Conservation (phyloP, 2,329 filamentous ascomycete genomes). For the Diaporthe longicolla region DNA sequence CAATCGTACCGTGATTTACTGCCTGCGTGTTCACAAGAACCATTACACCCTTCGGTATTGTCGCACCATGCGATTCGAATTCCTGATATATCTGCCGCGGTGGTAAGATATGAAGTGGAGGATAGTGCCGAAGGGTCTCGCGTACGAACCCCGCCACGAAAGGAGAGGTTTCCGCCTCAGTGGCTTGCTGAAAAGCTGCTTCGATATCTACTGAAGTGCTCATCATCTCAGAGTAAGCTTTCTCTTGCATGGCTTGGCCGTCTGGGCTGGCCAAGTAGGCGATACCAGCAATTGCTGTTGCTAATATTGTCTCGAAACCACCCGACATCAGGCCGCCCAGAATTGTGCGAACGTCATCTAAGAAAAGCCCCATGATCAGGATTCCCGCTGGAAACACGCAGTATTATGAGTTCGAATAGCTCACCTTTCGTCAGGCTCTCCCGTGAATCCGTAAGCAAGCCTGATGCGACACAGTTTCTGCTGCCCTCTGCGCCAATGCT, state of each 20-base stretch:
- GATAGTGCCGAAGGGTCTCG: constrained; percentile 44
- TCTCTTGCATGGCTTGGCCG: constrained; percentile 43
- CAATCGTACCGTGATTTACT: constrained; percentile 12
- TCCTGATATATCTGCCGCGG: constrained; percentile 31
- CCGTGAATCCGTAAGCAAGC: constrained; percentile 27
- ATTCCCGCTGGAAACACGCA: neutral
- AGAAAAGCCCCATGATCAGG: neutral
- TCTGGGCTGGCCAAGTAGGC: constrained; percentile 42
- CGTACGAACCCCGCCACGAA: constrained; percentile 43
- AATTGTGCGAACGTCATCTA: constrained; percentile 45
- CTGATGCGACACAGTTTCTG: constrained; percentile 28
- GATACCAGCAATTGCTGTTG: constrained; percentile 45
- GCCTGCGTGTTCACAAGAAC: constrained; percentile 30
- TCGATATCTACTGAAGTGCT: constrained; percentile 13
- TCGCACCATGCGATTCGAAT: constrained; percentile 28
- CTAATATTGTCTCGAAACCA: constrained; percentile 45
- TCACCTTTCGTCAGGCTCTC: constrained; percentile 16
- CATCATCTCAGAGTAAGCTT: constrained; percentile 43
- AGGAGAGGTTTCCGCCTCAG: constrained; percentile 42
- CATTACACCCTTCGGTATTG: constrained; percentile 36
- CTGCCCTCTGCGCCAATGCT: neutral
- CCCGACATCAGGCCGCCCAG: constrained; percentile 46
- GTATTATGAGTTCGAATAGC: neutral
- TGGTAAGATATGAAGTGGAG: constrained; percentile 39
- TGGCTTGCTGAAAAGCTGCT: constrained; percentile 22